phyloP scores from a whole-genome alignment of 495 filamentous ascomycete genomes.

The Copromyces sp. region DNA sequence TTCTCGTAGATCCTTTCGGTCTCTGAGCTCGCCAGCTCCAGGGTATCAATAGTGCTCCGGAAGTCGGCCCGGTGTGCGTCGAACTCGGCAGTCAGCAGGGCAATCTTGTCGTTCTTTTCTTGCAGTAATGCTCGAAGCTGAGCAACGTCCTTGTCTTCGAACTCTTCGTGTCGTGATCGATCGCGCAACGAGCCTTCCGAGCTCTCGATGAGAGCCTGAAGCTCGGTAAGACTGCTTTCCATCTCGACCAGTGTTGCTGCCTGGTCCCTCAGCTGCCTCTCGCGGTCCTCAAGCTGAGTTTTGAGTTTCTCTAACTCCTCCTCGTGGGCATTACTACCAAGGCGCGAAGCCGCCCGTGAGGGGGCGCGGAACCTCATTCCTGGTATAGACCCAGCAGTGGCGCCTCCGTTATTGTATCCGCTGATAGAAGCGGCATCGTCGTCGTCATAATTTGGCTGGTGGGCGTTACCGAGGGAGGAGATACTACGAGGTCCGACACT shows the following conservation, averaged over 20 bases:
- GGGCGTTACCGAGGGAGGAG: conserved; percentile 38
- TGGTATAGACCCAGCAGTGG: background rate
- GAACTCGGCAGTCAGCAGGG: conserved; percentile 85
- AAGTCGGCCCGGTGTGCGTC: conserved; percentile 94
- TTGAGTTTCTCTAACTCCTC: conserved; percentile 59
- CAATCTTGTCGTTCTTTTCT: conserved; percentile 96
- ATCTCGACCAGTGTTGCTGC: conserved; percentile 71
- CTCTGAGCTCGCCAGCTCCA: conserved; percentile 92
- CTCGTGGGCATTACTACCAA: conserved; percentile 26
- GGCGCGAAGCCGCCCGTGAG: conserved; percentile 14
- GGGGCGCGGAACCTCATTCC: conserved; percentile 16
- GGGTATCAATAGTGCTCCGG: conserved; percentile 87
- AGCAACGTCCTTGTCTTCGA: conserved; percentile 68
- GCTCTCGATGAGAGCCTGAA: conserved; percentile 57
- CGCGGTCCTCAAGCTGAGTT: conserved; percentile 68
- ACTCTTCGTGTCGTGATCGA: conserved; percentile 33
- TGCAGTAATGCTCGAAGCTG: conserved; percentile 73
- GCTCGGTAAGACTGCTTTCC: conserved; percentile 65
- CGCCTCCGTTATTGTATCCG: background rate
- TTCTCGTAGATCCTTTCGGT: conserved; percentile 97
- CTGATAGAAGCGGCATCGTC: conserved; percentile 43
- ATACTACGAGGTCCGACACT: conserved; percentile 44
- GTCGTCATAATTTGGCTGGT: conserved; percentile 33
- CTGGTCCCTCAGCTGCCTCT: conserved; percentile 81
- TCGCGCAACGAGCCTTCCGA: conserved; percentile 31